Evolutionary conservation across 1,139 yeast genomes (phyloP).

Genomic region (Pichia sp.): DNA sequence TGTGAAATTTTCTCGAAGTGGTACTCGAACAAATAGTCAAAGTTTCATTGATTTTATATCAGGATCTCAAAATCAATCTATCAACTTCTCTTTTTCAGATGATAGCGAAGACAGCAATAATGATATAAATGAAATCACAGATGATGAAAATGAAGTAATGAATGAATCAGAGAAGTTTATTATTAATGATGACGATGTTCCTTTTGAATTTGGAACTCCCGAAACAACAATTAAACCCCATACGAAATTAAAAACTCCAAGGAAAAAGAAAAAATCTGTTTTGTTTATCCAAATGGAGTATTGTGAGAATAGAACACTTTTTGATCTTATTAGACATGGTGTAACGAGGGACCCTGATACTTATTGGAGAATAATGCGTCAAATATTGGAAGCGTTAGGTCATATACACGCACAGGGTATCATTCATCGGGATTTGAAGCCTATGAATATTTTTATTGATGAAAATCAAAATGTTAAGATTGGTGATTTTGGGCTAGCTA

Average conservation of each 20-base stretch:
- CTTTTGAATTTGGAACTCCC: conserved; percentile 14
- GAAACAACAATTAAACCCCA: conserved; percentile 7
- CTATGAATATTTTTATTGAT: conserved; percentile 92
- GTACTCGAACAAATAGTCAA: conserved; percentile 27
- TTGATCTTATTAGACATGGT: conserved; percentile 72
- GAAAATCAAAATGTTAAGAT: conserved; percentile 81
- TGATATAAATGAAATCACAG: conserved; percentile 19
- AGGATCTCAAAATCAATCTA: conserved; percentile 52
- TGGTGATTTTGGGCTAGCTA: conserved; percentile 96
- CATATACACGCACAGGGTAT: conserved; percentile 93
- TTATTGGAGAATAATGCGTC: conserved; percentile 85
- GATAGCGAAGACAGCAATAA: conserved; percentile 29
- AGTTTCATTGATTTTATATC: conserved; percentile 54
- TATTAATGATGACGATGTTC: conserved; percentile 9
- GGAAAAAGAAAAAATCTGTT: conserved; percentile 39
- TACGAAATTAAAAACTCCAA: conserved; percentile 4
- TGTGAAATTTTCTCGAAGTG: conserved; percentile 16
- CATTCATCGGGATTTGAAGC: conserved; percentile 92
- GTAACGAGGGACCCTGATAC: conserved; percentile 66
- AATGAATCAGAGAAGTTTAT: conserved; percentile 12
- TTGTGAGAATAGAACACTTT: conserved; percentile 87
- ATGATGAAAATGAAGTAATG: conserved; percentile 19
- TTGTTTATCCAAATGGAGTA: conserved; percentile 94
- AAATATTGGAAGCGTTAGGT: conserved; percentile 80
- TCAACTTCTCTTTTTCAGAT: conserved; percentile 49